Base-by-base conservation (phyloP, 179 eudicot genomes). In the Actinidia polygama region DNA sequence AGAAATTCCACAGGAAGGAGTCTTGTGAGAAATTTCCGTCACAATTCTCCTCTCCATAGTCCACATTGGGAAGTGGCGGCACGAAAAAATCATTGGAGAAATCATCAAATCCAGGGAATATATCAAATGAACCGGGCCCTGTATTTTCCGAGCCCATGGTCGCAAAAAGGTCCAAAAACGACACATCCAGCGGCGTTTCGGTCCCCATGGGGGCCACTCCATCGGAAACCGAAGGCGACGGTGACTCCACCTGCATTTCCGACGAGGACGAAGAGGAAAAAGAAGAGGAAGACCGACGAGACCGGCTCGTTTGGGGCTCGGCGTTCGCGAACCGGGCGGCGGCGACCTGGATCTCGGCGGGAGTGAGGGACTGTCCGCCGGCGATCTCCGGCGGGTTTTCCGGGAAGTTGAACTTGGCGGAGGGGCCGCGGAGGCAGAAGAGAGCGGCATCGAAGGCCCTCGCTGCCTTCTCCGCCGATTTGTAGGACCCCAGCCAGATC, bases 381-480 rank as follows among this genome's bases (percentile, higher is more conserved):
- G 83, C 75, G 0, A 94, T 90, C 0, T 90, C 86, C 4, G 96
- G 98, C 6, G 92, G 90, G 50, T 82, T 81, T 5, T 94, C 85
- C 0, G 98, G 98, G 73, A 94, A 94, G 19, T 94, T 94, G 85
- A 94, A 89, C 55, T 89, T 87, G 18, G 93, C 98, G 5, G 80
- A 58, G 11, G 57, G 54, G 53, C 98, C 98, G 50, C 98, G 94
- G 8, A 93, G 83, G 82, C 96, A 90, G 50, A 83, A 91, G 5
- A 89, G 93, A 1, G 98, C 98, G 16, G 95, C 98, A 82, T 94
- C 98, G 72, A 93, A 94, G 1, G 98, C 98, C 63, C 94, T 90
- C 3, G 96, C 98, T 1, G 98, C 98, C 54, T 94, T 92, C 63
- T 84, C 89, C 6, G 98, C 70, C 0, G 93, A 55, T 67, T 90